Evolutionary conservation across 2,329 filamentous ascomycete genomes (phyloP), one percentile per base, ranked within the genome.

Genomic region (Alternaria gaisen): DNA sequence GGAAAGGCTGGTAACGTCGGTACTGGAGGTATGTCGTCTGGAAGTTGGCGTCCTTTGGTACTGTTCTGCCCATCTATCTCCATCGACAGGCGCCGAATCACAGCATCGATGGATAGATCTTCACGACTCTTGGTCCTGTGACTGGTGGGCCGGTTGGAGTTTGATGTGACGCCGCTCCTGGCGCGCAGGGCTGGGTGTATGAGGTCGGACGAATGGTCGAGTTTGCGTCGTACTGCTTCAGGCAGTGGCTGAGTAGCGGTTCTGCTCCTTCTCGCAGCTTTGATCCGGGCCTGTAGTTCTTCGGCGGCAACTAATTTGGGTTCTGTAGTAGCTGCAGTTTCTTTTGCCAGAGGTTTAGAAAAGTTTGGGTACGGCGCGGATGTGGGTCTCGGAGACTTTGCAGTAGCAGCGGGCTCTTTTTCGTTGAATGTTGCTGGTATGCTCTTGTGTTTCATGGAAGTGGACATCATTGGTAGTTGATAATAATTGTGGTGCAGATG

Each of bases 401-500:
- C 66, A 41, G 55, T 53, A 36, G 58, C 56, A 18, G 60, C 60
- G 55, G 66, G 67, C 47, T 73, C 70, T 43, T 74, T 69, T 43
- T 73, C 64, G 8, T 68, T 63, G 41, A 66, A 61, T 16, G 69
- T 72, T 54, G 74, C 73, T 56, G 72, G 74, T 53, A 68, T 68
- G 40, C 71, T 75, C 64, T 71, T 77, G 53, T 72, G 56, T 54
- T 69, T 74, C 5, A 72, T 72, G 56, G 77, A 74, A 44, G 75
- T 70, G 20, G 75, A 65, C 77, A 80, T 78, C 38, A 42, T 60
- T 32, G 50, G 42, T 44, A 20, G 54, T 38, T 51, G 16, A 26
- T 38, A 16, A 36, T 14, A 9, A 22, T 10, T 20, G 44, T 5
- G 36, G 44, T 38, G n/a, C 32, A 46, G 40, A 20, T 10, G 10